Evolutionary conservation across 1,139 yeast genomes (phyloP), one percentile per base, ranked within the genome.

Genomic region (Blastobotrys ciferrii): DNA sequence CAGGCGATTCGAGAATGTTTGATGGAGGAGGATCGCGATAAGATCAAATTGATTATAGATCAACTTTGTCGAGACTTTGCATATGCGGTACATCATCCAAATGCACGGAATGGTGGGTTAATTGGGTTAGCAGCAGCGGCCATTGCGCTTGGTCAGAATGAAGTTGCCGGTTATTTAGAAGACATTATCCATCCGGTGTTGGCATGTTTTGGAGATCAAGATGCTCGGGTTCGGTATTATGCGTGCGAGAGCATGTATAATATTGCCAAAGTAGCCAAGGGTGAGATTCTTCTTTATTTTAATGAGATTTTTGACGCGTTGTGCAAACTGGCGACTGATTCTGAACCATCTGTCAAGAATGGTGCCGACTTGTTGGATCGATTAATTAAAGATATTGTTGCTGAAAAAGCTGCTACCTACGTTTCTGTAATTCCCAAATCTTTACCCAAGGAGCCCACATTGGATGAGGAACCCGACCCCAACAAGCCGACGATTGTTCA

Each of bases 161-260:
- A 84, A 59, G 79, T 86, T 44, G 81, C 87, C 17, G 63, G 75
- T 53, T 92, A 88, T 61, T 70, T 94, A 47, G 94, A 88, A 52
- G 87, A 84, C 50, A 91, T 94, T 53, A 81, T 92, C 52, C 94
- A 87, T 52, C 97, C 99, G 0, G 96, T 94, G 14, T 74, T 94
- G 59, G 94, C 97, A 0, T 92, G 98, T 53, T 94, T 94, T 66
- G 91, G 95, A 47, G 98, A 94, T 62, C 96, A 94, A 51, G 97
- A 94, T 63, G 95, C 97, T 9, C 78, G 96, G 56, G 98, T 94
- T 6, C 75, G 99, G 47, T 94, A 94, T 61, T 94, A 91, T 66
- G 98, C 98, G 0, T 92, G 98, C 70, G 99, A 94, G 64, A 86
- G 96, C 39, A 75, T 94, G 55, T 94, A 94, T 68, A 94, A 94